phyloP scores from a whole-genome alignment of 2,329 filamentous ascomycete species.

The Xylariaceae sp. region DNA sequence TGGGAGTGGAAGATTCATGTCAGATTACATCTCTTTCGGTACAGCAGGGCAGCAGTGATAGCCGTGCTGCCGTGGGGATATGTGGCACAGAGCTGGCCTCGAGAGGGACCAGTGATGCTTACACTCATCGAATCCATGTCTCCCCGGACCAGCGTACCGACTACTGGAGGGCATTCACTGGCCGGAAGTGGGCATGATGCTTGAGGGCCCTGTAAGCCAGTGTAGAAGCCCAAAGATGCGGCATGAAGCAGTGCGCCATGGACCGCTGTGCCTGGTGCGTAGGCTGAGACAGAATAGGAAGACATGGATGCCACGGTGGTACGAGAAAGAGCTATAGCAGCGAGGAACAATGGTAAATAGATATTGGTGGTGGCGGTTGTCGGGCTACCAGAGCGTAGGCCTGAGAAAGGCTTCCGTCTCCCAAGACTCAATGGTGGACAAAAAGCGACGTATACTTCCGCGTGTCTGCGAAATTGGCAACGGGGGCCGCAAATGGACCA shows the following conservation, averaged over 20 bases:
- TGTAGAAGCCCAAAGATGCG: neutral
- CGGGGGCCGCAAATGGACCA: too few relatives aligned
- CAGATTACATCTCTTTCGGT: too few relatives aligned
- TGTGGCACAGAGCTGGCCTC: too few relatives aligned
- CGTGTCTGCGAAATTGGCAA: too few relatives aligned
- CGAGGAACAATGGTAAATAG: neutral
- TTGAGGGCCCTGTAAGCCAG: neutral
- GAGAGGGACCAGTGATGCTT: too few relatives aligned
- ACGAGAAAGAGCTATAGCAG: neutral
- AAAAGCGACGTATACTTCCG: too few relatives aligned
- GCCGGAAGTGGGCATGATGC: neutral
- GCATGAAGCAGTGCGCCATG: neutral
- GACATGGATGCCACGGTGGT: neutral
- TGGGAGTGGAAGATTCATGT: constrained; percentile 10
- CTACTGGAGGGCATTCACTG: neutral
- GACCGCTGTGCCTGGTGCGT: neutral
- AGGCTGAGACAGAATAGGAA: neutral
- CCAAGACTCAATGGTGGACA: too few relatives aligned
- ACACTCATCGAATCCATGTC: neutral
- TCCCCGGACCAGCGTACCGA: constrained; percentile 1
- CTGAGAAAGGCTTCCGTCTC: too few relatives aligned
- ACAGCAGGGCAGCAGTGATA: too few relatives aligned
- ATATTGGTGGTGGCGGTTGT: too few relatives aligned
- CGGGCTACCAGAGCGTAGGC: too few relatives aligned
- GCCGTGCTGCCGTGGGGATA: too few relatives aligned